A percentile compares a stretch with the other conserved stretches of the same genome.
phyloP scores from a whole-genome alignment of 768 basidiomycete genomes.

The Thelephora ganbajun region DNA sequence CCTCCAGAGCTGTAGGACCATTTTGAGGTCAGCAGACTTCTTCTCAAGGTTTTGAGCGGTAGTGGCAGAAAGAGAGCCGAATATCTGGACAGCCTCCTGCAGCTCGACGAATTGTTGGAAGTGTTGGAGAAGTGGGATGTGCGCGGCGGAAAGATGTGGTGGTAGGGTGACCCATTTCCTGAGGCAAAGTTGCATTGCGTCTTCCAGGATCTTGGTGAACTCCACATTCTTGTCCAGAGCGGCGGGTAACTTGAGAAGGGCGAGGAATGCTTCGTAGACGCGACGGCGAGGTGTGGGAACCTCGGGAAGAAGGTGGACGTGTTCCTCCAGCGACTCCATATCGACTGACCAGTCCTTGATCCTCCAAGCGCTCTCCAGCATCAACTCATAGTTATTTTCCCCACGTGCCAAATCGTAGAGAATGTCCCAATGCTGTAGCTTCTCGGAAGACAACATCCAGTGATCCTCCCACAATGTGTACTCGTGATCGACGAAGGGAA shows the following conservation, averaged over 20 bases:
- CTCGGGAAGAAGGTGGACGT: conserved; percentile 67
- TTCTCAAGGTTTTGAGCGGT: conserved; percentile 84
- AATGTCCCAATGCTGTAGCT: conserved; percentile 96
- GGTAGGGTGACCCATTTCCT: conserved; percentile 94
- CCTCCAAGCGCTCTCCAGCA: conserved; percentile 93
- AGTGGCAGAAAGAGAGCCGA: conserved; percentile 78
- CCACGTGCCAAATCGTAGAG: conserved; percentile 80
- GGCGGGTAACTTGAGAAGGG: conserved; percentile 73
- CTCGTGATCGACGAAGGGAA: conserved; percentile 89
- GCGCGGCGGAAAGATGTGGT: conserved; percentile 74
- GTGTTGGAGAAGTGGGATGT: conserved; percentile 88
- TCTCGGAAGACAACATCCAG: conserved; percentile 92
- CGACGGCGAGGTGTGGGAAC: conserved; percentile 89
- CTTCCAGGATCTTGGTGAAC: conserved; percentile 81
- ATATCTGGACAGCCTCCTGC: conserved; percentile 90
- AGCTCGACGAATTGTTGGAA: conserved; percentile 99
- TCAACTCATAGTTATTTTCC: conserved; percentile 84
- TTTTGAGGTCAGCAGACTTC: conserved; percentile 90
- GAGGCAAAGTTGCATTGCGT: conserved; percentile 91
- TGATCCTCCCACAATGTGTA: conserved; percentile 99
- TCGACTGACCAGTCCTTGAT: conserved; percentile 68
- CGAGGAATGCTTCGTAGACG: conserved; percentile 93
- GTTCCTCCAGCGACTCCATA: conserved; percentile 64
- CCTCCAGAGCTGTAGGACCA: conserved; percentile 93
- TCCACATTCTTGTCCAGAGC: conserved; percentile 76